Conservation (phyloP, 495 filamentous ascomycete genomes). For the Penicillium tannophilum region DNA sequence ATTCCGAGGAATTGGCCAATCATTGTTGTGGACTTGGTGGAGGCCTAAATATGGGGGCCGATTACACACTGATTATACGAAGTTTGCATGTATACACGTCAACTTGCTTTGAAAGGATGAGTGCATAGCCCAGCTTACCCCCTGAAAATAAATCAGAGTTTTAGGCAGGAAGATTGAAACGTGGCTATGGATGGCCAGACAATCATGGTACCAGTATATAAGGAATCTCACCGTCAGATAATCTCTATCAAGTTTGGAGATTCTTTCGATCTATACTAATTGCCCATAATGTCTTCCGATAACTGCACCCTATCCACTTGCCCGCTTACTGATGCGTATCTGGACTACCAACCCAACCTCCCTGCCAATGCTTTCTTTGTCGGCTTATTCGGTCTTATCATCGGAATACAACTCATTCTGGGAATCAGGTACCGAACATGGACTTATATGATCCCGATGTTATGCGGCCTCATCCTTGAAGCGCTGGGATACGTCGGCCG, state of each 20-base stretch:
- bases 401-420: conserved; percentile 28
- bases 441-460: conserved; percentile 28
- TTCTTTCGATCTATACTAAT: too few relatives aligned
- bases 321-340: conserved; percentile 30
- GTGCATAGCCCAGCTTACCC: neutral
- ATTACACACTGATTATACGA: neutral
- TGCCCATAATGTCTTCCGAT: neutral
- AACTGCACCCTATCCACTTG: conserved; percentile 43
- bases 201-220: too few relatives aligned
- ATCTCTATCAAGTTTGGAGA: too few relatives aligned
- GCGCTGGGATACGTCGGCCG: conserved; percentile 39
- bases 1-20: neutral
- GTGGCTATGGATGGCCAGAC: neutral
- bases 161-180: neutral
- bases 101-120: neutral
- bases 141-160: neutral
- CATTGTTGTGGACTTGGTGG: neutral
- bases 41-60: neutral
- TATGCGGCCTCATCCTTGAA: conserved; percentile 35
- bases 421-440: conserved; percentile 35
- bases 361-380: conserved; percentile 40
- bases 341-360: conserved; percentile 39
- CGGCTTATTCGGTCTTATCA: conserved; percentile 31
- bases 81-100: too few relatives aligned
- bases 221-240: too few relatives aligned